Evolutionary conservation across 768 basidiomycete species (phyloP), one percentile per base, ranked within the genome.

Genomic region (Amanita pallidorosea): DNA sequence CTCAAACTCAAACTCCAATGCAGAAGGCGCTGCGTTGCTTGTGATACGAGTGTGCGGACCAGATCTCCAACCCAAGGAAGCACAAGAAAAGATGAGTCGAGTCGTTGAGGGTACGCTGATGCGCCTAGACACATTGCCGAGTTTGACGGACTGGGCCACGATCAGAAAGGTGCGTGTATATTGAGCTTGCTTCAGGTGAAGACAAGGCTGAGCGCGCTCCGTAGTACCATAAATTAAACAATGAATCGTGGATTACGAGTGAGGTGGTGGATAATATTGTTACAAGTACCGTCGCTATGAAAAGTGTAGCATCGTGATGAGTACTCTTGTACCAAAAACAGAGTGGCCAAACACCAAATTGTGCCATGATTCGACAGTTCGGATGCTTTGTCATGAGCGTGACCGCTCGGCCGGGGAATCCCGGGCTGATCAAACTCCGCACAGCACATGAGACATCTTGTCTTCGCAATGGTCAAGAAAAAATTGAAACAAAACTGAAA

Each of bases 201-300:
- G 5, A 23, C 29, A 20, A 23, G 20, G 40, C 35, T 15, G n/a
- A 18, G 33, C 13, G 6, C 12, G 9, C 20, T 17, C n/a, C 12
- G 17, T 4, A 84, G 89, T 74, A 84, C 51, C 75, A 88, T 71
- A 90, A 87, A 62, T 66, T 92, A 6, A 77, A 79, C 52, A 63
- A 66, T 7, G 83, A 88, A 40, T 59, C 65, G 0, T 70, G 67
- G 2, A 60, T 72, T 12, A 64, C 63, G 20, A 69, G 62, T 25
- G 58, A 74, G 41, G 51, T 52, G 5, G 66, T 88, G 9, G 78
- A 87, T 58, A 75, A 79, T 52, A 77, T 92, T 29, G 85, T 87
- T 6, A 67, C 77, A n/a, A 89, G 85, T 54, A 72, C 79, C 7
- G 86, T 90, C 5, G 89, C 89, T 42, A 83, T 83, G 77, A 93